Evolutionary conservation across 2,329 filamentous ascomycete genomes (phyloP).

Genomic region (Ascosphaera apis): DNA sequence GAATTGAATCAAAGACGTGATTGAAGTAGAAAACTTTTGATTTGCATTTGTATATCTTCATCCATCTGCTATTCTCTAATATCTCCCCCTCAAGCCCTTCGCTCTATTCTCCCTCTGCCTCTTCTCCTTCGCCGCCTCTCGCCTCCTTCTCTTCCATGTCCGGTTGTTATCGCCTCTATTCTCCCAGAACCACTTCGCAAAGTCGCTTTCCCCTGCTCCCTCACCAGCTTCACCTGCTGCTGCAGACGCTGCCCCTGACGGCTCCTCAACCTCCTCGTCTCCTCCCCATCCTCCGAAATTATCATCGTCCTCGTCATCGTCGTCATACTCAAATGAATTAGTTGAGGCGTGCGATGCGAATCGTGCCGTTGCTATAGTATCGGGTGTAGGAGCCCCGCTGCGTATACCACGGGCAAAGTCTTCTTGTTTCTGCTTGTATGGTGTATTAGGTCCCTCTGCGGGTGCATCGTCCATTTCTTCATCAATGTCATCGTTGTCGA

Average conservation of each 20-base stretch:
- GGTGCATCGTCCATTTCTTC: slow-evolving; percentile 18
- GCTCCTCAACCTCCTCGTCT: background rate
- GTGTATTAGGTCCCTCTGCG: slow-evolving; percentile 43
- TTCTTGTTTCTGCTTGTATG: slow-evolving; percentile 60
- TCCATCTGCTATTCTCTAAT: background rate
- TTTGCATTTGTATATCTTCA: background rate
- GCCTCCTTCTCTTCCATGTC: slow-evolving; percentile 29
- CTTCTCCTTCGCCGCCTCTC: slow-evolving; percentile 37
- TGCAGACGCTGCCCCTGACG: slow-evolving; percentile 9
- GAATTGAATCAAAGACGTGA: background rate
- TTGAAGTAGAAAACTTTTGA: background rate
- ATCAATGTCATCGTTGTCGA: slow-evolving; percentile 26
- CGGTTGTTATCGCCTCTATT: slow-evolving; percentile 27
- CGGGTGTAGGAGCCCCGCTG: slow-evolving; percentile 82
- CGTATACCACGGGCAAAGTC: slow-evolving; percentile 42
- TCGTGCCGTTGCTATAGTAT: no score
- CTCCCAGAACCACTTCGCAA: slow-evolving; percentile 38
- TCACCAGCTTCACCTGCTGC: slow-evolving; percentile 4
- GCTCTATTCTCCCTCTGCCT: slow-evolving; percentile 35
- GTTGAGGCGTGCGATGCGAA: no score
- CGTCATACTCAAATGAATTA: slow-evolving; percentile 16
- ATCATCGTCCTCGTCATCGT: slow-evolving; percentile 7
- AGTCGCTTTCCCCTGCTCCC: slow-evolving; percentile 28
- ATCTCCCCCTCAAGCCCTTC: slow-evolving; percentile 13
- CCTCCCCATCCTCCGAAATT: slow-evolving; percentile 6